Conservation (phyloP, 139 green algal species). For the Ettlia oleoabundans region DNA sequence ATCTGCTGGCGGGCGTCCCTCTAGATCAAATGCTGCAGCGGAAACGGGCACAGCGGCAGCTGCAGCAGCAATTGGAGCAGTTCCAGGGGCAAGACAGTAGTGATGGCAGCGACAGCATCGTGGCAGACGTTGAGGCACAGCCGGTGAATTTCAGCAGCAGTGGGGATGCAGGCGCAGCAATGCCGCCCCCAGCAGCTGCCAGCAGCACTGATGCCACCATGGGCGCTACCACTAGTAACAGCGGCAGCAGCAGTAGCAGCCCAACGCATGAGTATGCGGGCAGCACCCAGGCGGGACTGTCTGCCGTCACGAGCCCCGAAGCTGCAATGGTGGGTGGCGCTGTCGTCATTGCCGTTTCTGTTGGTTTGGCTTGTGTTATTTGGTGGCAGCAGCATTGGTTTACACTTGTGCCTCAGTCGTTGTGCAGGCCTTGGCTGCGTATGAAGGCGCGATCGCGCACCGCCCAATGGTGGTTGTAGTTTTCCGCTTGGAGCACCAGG, state of each 20-base stretch:
- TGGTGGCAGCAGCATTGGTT: too few relatives aligned
- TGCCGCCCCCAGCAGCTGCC: background rate
- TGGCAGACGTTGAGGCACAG: background rate
- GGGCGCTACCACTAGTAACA: background rate
- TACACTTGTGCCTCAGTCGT: too few relatives aligned
- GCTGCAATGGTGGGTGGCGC: too few relatives aligned
- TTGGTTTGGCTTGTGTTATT: too few relatives aligned
- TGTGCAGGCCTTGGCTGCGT: conserved; percentile 8
- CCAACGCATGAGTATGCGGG: background rate
- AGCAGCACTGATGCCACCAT: background rate
- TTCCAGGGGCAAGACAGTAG: background rate
- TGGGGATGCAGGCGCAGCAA: too few relatives aligned
- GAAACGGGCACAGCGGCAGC: background rate
- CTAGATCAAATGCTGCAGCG: conserved; percentile 11
- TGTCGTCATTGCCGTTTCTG: too few relatives aligned
- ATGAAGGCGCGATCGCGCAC: background rate
- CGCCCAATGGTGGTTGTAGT: background rate
- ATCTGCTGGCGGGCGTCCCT: conserved; percentile 1
- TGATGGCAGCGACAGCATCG: background rate
- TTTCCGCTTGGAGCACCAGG: background rate
- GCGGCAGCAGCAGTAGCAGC: background rate
- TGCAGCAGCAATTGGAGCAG: too few relatives aligned
- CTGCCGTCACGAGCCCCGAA: conserved; percentile 10
- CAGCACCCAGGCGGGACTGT: background rate
- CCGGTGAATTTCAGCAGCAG: background rate